Conservation (phyloP, 352 stramenopile species). For the Phytophthora constricta region DNA sequence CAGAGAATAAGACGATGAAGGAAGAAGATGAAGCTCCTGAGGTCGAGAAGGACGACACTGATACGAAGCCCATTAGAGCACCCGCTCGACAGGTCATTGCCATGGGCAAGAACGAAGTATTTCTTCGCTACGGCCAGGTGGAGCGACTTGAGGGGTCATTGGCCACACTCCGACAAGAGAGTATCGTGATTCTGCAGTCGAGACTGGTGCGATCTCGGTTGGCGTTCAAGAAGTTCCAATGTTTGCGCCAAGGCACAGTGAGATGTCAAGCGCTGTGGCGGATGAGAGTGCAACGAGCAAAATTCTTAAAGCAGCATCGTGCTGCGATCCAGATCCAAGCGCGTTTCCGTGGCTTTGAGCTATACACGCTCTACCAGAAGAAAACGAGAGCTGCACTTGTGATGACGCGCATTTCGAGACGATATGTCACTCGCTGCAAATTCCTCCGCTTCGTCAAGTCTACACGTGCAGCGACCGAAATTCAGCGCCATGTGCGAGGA, state of each 20-base stretch:
- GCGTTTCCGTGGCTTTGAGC: slow-evolving; percentile 36
- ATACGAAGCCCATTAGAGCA: slow-evolving; percentile 1
- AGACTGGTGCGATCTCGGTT: slow-evolving; percentile 55
- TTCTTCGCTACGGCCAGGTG: slow-evolving; percentile 79
- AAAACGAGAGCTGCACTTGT: slow-evolving; percentile 41
- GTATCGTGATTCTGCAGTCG: slow-evolving; percentile 57
- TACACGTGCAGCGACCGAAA: slow-evolving; percentile 40
- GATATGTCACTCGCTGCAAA: slow-evolving; percentile 54
- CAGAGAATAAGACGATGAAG: background rate
- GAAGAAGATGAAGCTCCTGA: slow-evolving; percentile 27
- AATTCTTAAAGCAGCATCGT: slow-evolving; percentile 47
- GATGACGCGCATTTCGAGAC: slow-evolving; percentile 42
- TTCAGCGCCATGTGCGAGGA: slow-evolving; percentile 57
- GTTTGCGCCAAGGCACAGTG: slow-evolving; percentile 42
- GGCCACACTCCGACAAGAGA: slow-evolving; percentile 45
- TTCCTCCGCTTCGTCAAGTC: slow-evolving; percentile 45
- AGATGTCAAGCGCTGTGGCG: slow-evolving; percentile 63
- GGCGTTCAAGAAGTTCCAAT: slow-evolving; percentile 47
- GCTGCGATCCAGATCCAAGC: slow-evolving; percentile 44
- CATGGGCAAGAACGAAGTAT: slow-evolving; percentile 77
- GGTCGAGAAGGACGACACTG: slow-evolving; percentile 26
- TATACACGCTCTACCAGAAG: slow-evolving; percentile 34
- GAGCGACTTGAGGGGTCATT: slow-evolving; percentile 71
- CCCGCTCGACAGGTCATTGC: slow-evolving; percentile 52
- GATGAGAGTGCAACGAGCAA: slow-evolving; percentile 39